A percentile compares a stretch with the other conserved stretches of the same genome.
Conservation (phyloP, 768 basidiomycete genomes). For the Macrolepiota fuliginosa region DNA sequence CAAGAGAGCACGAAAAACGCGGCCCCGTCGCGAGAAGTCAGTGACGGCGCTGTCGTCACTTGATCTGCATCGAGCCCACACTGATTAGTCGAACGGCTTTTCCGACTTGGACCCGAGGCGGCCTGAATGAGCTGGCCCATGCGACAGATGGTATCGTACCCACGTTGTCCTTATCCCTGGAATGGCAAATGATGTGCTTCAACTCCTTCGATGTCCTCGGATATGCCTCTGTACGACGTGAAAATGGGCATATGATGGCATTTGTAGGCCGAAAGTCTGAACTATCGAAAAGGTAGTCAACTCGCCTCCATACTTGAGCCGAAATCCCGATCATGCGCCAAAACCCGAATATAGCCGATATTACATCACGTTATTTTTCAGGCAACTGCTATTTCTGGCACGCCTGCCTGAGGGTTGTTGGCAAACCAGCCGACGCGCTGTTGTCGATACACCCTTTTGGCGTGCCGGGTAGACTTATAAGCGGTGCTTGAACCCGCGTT, state of each 20-base stretch:
- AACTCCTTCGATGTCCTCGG: not conserved
- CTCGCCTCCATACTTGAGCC: not conserved
- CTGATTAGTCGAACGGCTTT: not conserved
- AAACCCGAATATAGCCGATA: constrained; percentile 12
- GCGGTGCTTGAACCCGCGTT: not conserved
- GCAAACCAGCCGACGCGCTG: not conserved
- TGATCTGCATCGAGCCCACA: not conserved
- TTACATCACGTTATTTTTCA: constrained; percentile 2
- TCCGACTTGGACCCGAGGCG: not conserved
- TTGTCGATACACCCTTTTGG: not conserved
- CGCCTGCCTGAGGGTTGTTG: not conserved
- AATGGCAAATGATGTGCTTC: not conserved
- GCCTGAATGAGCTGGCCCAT: not conserved
- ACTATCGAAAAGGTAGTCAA: not conserved
- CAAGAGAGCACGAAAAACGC: not conserved
- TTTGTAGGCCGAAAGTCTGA: not conserved
- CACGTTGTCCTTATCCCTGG: not conserved
- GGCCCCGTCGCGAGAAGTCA: not conserved
- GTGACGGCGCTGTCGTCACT: not conserved
- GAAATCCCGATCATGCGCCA: not conserved
- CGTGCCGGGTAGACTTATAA: constrained; percentile 1
- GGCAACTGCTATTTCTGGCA: not conserved
- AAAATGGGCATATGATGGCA: not conserved
- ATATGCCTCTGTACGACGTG: not conserved
- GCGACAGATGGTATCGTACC: not conserved